Percentiles rank a stretch among this genome's conserved stretches.
phyloP scores from a whole-genome alignment of 1,139 yeast genomes.

The Kurtzmaniella quercitrusa region DNA sequence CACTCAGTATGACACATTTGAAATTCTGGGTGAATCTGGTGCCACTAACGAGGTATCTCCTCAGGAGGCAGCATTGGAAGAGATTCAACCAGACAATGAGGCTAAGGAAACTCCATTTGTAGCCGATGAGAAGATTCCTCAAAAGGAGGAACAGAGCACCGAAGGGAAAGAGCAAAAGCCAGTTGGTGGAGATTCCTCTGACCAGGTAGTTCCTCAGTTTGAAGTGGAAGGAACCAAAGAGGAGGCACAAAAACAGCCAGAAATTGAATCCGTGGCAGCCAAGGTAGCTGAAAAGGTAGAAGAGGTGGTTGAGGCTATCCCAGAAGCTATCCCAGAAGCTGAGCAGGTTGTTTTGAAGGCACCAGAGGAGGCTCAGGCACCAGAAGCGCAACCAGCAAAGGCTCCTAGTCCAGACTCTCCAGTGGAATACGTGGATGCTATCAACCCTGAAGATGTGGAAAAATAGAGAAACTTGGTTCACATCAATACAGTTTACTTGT shows the following conservation, averaged over 20 bases:
- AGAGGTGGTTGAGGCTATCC: constrained; percentile 3
- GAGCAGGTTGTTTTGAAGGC: neutral
- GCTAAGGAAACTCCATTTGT: constrained; percentile 2
- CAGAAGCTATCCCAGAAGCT: neutral
- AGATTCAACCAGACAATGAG: constrained; percentile 1
- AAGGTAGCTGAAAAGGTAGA: constrained; percentile 1
- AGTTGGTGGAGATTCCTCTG: neutral
- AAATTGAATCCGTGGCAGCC: constrained; percentile 1
- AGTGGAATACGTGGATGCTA: neutral
- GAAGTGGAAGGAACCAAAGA: constrained; percentile 4
- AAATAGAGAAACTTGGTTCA: neutral
- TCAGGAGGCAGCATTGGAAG: constrained; percentile 6
- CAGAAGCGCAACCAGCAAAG: constrained; percentile 2
- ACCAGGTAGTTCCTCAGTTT: constrained; percentile 5
- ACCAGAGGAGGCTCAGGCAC: neutral
- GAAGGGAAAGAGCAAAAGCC: neutral
- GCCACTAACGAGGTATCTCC: constrained; percentile 7
- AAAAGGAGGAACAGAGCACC: constrained; percentile 3
- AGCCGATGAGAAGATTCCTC: constrained; percentile 5
- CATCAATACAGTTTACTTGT: no score
- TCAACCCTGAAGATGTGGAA: neutral
- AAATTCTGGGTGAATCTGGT: constrained; percentile 5
- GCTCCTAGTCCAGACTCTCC: neutral
- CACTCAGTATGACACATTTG: constrained; percentile 19
- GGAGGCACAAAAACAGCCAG: constrained; percentile 2